These are phyloP conservation scores for Fibroporia radiculosa DNA, from an alignment of 768 basidiomycete genomes.

Conservation along the genomic window DNA sequence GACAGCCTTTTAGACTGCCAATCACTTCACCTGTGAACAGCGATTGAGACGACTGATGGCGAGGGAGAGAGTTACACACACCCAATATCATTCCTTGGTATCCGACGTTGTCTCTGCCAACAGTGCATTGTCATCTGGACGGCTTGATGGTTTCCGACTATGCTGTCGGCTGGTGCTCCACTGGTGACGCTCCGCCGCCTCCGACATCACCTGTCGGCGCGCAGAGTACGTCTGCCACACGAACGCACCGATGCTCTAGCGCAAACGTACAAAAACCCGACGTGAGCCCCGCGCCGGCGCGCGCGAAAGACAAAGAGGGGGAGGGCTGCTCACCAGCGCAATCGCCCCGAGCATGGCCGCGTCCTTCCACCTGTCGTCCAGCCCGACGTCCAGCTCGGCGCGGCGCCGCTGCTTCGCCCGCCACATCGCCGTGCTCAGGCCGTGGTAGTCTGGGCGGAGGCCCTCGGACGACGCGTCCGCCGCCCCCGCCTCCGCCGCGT, in stretches of 20 bases:
- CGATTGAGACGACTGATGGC: too few species aligned
- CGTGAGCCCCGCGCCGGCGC: constrained; percentile 5
- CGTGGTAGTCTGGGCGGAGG: neutral
- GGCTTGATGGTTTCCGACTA: neutral
- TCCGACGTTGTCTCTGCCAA: neutral
- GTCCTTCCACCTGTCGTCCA: constrained; percentile 66
- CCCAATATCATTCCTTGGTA: too few species aligned
- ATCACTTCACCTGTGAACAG: too few species aligned
- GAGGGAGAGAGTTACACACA: too few species aligned
- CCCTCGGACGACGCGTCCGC: constrained; percentile 13
- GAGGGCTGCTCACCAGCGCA: constrained; percentile 32
- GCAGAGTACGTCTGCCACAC: constrained; percentile 20
- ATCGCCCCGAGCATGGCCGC: constrained; percentile 48
- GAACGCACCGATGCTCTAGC: constrained; percentile 17
- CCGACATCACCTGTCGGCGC: constrained; percentile 14
- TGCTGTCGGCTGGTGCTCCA: neutral
- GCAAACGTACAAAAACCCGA: neutral
- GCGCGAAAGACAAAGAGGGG: neutral
- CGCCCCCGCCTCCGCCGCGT: constrained; percentile 21
- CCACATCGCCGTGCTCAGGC: constrained; percentile 31
- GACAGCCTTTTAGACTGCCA: too few species aligned
- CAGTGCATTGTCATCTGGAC: neutral
- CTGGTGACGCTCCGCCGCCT: neutral
- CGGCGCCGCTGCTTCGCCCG: constrained; percentile 26
- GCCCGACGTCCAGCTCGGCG: constrained; percentile 38